phyloP scores from a whole-genome alignment of 1,284 basidiomycete species.

The Gymnopus androsaceus region DNA sequence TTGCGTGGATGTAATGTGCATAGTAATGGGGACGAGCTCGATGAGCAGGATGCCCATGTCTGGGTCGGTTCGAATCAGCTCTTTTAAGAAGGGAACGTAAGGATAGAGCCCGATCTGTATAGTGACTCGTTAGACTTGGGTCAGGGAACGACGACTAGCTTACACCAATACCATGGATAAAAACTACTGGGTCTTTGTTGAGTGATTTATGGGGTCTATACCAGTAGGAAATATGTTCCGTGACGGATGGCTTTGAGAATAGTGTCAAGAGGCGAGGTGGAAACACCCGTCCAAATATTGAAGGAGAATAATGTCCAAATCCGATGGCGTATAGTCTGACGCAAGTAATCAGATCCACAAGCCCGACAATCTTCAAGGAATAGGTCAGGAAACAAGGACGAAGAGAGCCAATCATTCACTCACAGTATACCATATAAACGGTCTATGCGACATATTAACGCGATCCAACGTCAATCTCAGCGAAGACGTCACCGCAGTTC shows the following conservation, averaged over 20 bases:
- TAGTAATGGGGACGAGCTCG: conserved; percentile 61
- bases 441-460: conserved; percentile 53
- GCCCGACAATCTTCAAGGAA: conserved; percentile 47
- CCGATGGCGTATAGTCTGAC: conserved; percentile 42
- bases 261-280: conserved; percentile 52
- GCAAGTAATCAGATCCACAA: conserved; percentile 49
- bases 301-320: conserved; percentile 54
- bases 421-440: conserved; percentile 66
- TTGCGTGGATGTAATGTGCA: conserved; percentile 54
- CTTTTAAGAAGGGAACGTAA: conserved; percentile 51
- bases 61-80: conserved; percentile 40
- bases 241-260: conserved; percentile 44
- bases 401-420: conserved; percentile 25
- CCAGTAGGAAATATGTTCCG: conserved; percentile 59
- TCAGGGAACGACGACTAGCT: conserved; percentile 24
- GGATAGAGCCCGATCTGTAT: conserved; percentile 61
- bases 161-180: conserved; percentile 69
- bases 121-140: neutral
- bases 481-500: conserved; percentile 37
- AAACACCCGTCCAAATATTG: conserved; percentile 44
- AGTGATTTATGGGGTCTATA: conserved; percentile 54
- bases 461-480: conserved; percentile 61
- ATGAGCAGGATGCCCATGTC: conserved; percentile 57
- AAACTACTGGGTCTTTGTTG: conserved; percentile 55
- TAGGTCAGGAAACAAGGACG: neutral